Evolutionary conservation across 192 early-diverging fungal species (phyloP).

Genomic region (Coemansia sp.): DNA sequence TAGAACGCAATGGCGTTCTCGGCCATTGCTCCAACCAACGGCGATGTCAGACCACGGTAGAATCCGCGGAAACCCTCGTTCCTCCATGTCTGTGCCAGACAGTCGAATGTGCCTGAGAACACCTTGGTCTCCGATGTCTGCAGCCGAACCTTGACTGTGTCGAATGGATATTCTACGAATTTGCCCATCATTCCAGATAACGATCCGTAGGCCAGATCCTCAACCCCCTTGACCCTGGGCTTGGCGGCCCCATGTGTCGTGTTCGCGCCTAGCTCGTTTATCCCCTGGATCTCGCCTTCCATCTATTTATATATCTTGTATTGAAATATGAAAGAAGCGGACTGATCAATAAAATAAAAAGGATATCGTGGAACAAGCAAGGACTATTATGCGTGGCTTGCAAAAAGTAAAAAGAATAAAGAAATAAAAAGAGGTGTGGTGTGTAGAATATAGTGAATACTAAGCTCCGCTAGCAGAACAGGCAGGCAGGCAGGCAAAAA

Average conservation of each 20-base stretch:
- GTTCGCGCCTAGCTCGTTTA: constrained; percentile 19
- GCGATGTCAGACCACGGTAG: constrained; percentile 91
- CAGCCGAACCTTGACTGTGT: constrained; percentile 92
- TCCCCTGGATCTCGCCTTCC: constrained; percentile 46
- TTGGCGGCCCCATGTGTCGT: background rate
- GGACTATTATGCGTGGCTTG: background rate
- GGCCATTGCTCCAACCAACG: constrained; percentile 89
- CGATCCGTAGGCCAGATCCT: constrained; percentile 51
- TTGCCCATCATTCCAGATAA: constrained; percentile 89
- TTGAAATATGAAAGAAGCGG: background rate
- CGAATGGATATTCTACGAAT: constrained; percentile 95
- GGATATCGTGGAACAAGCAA: no score
- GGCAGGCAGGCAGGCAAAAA: background rate
- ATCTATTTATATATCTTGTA: no score
- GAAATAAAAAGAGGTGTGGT: background rate
- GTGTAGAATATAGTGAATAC: no score
- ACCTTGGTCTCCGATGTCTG: constrained; percentile 67
- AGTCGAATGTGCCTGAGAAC: constrained; percentile 82
- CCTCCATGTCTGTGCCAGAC: constrained; percentile 71
- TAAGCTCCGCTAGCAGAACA: no score
- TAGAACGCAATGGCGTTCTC: constrained; percentile 93
- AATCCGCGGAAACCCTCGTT: constrained; percentile 83
- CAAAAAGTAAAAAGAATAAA: background rate
- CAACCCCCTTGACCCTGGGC: constrained; percentile 27
- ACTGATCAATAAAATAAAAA: background rate